These are phyloP conservation scores for Strobilomyces dryophilus DNA, from an alignment of 768 basidiomycete species.

Conservation along the genomic window DNA sequence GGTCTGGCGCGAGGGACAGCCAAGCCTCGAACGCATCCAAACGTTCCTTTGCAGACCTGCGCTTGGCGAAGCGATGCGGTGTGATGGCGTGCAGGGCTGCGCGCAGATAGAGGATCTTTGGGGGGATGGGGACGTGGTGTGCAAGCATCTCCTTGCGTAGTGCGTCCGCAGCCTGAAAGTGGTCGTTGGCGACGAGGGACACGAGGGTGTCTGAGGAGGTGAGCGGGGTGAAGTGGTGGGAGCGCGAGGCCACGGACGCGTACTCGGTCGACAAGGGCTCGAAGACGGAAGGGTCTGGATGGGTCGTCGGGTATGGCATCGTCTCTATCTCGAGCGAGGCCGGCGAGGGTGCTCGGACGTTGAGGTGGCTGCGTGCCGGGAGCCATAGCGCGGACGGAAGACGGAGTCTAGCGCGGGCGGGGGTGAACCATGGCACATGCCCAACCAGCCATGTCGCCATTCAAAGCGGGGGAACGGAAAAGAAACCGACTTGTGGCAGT, in stretches of 20 bases:
- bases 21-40: slow-evolving; percentile 34
- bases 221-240: slow-evolving; percentile 18
- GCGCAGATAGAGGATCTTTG: slow-evolving; percentile 32
- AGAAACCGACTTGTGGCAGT: too few species aligned
- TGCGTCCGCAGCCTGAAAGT: slow-evolving; percentile 28
- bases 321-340: slow-evolving; percentile 33
- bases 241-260: slow-evolving; percentile 8
- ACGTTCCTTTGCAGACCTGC: slow-evolving; percentile 15
- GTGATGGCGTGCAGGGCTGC: slow-evolving; percentile 35
- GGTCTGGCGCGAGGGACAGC: slow-evolving; percentile 41
- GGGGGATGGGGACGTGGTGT: slow-evolving; percentile 35
- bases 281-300: slow-evolving; percentile 34
- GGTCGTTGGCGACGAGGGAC: slow-evolving; percentile 17
- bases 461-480: background rate
- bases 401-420: slow-evolving; percentile 13
- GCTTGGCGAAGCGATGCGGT: slow-evolving; percentile 7
- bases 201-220: slow-evolving; percentile 23
- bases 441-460: slow-evolving; percentile 27
- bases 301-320: slow-evolving; percentile 31
- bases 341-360: slow-evolving; percentile 28
- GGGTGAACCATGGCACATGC: slow-evolving; percentile 9
- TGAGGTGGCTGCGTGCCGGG: slow-evolving; percentile 21
- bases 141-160: slow-evolving; percentile 39
- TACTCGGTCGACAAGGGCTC: slow-evolving; percentile 36
- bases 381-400: slow-evolving; percentile 17